These are phyloP conservation scores for Erodium maritimum DNA, from an alignment of 345 rosid species.

Conservation along the genomic window DNA sequence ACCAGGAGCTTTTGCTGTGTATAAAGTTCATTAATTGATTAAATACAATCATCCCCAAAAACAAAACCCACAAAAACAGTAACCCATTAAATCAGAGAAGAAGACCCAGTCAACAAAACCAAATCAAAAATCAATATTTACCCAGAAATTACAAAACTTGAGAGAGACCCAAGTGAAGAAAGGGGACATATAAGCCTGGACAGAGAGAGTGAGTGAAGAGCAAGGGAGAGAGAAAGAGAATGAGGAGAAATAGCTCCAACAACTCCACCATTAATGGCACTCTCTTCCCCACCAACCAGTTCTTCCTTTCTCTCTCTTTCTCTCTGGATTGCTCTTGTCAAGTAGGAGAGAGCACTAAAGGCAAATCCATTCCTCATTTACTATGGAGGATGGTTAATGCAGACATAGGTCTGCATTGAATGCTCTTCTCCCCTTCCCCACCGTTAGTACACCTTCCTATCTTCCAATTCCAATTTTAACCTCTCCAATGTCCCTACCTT, in stretches of 20 bases:
- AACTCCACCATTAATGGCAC: too few species aligned
- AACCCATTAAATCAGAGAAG: too few species aligned
- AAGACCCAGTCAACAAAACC: too few species aligned
- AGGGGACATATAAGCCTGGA: too few species aligned
- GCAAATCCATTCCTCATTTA: conserved; percentile 19
- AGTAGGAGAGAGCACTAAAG: conserved; percentile 1
- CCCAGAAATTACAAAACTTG: too few species aligned
- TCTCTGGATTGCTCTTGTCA: neutral
- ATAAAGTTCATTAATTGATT: neutral
- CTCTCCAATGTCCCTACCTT: conserved; percentile 7
- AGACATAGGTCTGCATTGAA: conserved; percentile 34
- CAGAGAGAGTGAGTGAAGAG: too few species aligned
- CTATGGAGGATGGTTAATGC: conserved; percentile 13
- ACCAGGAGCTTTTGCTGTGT: neutral
- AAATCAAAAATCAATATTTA: too few species aligned
- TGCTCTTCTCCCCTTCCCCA: conserved; percentile 13
- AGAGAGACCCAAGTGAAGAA: too few species aligned
- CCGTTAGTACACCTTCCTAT: conserved; percentile 15
- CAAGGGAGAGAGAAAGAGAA: too few species aligned
- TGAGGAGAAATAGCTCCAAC: too few species aligned
- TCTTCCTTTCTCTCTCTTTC: neutral
- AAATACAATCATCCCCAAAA: neutral
- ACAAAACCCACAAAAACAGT: too few species aligned
- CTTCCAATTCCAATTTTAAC: conserved; percentile 10
- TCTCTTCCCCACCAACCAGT: too few species aligned